Evolutionary conservation across 1,284 basidiomycete genomes (phyloP).

Genomic region (Cerrena zonata): DNA sequence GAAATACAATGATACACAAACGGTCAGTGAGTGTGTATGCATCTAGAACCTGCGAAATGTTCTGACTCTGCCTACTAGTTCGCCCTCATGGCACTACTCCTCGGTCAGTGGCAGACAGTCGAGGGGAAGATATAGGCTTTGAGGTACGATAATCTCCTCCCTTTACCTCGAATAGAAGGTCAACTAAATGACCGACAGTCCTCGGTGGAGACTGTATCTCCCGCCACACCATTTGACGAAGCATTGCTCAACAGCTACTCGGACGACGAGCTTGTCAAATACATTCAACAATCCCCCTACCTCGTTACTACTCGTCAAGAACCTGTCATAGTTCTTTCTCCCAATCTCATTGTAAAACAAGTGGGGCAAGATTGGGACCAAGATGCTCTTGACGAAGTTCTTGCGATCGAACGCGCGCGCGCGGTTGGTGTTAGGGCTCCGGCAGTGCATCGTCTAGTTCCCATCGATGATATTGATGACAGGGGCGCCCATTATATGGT

Average conservation of each 20-base stretch:
- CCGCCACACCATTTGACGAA: no score
- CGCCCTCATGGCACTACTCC: no score
- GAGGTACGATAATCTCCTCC: no score
- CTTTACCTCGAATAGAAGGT: no score
- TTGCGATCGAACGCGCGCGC: conserved; percentile 1
- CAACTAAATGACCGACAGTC: no score
- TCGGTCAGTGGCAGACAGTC: no score
- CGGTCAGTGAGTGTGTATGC: no score
- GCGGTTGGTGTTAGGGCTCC: not conserved
- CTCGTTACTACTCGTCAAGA: not conserved
- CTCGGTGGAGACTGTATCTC: not conserved
- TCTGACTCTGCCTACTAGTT: no score
- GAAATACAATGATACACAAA: no score
- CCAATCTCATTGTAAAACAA: conserved; percentile 2
- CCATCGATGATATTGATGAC: not conserved
- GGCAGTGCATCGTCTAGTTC: not conserved
- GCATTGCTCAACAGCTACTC: not conserved
- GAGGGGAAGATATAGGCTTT: no score
- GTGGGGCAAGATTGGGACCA: not conserved
- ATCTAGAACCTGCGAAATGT: no score
- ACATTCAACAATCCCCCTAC: conserved; percentile 1
- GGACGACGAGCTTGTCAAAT: conserved; percentile 4
- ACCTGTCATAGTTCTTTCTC: not conserved
- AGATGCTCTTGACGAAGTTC: not conserved
- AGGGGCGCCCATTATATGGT: conserved; percentile 1